Conservation (phyloP, 805 yeast genomes). For the Isabelozyma heimii region DNA sequence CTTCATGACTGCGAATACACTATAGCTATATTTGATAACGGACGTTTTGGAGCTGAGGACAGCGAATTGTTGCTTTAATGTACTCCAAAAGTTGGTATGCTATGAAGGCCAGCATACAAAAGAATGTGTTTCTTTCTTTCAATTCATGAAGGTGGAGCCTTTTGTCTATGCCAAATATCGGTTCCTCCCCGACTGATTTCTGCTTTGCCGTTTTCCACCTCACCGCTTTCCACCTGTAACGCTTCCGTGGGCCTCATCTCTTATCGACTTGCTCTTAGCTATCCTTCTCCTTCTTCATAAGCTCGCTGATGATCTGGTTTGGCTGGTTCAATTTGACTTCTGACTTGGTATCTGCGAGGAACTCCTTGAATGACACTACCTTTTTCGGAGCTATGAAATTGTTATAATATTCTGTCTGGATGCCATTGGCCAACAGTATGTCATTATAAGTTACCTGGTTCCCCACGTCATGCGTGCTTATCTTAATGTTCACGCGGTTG, state of each 20-base stretch:
- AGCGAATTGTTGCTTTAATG: not conserved
- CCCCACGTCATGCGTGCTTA: slow-evolving; percentile 65
- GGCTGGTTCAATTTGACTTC: not conserved
- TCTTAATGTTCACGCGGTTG: slow-evolving; percentile 50
- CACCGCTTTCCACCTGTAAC: too few species aligned
- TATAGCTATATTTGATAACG: not conserved
- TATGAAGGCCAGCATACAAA: not conserved
- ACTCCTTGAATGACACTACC: not conserved
- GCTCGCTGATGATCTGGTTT: not conserved
- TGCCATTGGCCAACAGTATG: slow-evolving; percentile 50
- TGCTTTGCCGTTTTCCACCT: too few species aligned
- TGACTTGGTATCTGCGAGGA: not conserved
- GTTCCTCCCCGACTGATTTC: not conserved
- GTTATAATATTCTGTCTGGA: slow-evolving; percentile 9
- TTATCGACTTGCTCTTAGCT: not conserved
- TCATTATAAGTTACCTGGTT: slow-evolving; percentile 54
- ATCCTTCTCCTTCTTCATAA: not conserved
- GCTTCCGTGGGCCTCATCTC: too few species aligned
- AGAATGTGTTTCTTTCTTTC: not conserved
- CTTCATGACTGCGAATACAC: too few species aligned
- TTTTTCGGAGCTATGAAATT: not conserved
- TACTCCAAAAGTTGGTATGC: not conserved
- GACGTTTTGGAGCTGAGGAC: not conserved
- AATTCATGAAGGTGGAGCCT: not conserved
- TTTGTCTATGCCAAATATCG: not conserved